These are phyloP conservation scores for Anaeromyces robustus DNA, from an alignment of 192 early-diverging fungal species.

Conservation along the genomic window DNA sequence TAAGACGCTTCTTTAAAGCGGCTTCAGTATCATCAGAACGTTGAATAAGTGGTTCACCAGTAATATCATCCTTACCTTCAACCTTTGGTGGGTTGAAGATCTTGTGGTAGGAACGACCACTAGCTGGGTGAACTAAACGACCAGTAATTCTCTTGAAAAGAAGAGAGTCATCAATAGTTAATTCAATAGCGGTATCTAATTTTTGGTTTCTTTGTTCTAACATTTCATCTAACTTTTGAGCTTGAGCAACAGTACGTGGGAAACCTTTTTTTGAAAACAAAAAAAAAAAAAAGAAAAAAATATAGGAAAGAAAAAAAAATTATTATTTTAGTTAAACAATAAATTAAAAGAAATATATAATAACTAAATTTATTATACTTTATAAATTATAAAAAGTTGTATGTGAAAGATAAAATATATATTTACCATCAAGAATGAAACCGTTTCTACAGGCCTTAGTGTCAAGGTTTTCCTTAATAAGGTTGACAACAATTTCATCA, in stretches of 20 bases:
- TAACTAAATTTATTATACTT: too few relatives aligned
- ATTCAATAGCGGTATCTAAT: slow-evolving; percentile 81
- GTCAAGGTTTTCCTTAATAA: slow-evolving; percentile 94
- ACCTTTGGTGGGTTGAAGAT: slow-evolving; percentile 92
- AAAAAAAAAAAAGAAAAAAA: too few relatives aligned
- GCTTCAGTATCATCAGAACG: slow-evolving; percentile 94
- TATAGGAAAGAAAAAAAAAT: too few relatives aligned
- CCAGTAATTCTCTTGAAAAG: slow-evolving; percentile 94
- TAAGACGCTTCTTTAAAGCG: slow-evolving; percentile 82
- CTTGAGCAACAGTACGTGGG: slow-evolving; percentile 94
- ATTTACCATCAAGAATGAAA: slow-evolving; percentile 80
- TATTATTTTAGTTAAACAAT: too few relatives aligned
- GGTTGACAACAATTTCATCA: slow-evolving; percentile 95
- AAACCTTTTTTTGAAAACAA: too few relatives aligned
- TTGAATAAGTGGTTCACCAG: slow-evolving; percentile 93
- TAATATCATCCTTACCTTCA: slow-evolving; percentile 79
- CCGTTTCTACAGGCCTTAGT: slow-evolving; percentile 91
- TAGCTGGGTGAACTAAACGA: slow-evolving; percentile 81
- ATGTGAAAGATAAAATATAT: too few relatives aligned
- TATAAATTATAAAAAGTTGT: too few relatives aligned
- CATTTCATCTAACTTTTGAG: slow-evolving; percentile 97
- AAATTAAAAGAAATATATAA: too few relatives aligned
- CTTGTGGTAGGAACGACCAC: slow-evolving; percentile 32
- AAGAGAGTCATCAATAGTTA: slow-evolving; percentile 82
- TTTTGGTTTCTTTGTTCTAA: slow-evolving; percentile 59